Evolutionary conservation across 257 asterid genomes (phyloP).

Genomic region (Nicotiana attenuata): DNA sequence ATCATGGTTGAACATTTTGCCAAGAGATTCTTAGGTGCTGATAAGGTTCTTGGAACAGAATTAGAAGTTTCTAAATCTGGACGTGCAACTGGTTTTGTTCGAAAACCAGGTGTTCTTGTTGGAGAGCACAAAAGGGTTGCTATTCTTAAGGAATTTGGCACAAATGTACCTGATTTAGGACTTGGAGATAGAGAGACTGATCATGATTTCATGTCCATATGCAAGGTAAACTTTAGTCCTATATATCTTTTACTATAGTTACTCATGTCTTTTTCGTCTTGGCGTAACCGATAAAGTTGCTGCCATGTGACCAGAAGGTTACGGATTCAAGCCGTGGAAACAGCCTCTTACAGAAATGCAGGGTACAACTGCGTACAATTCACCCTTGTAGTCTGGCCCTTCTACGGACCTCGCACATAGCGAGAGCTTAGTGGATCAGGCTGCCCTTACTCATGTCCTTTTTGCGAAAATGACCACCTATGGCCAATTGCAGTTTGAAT

Average conservation of each 20-base stretch:
- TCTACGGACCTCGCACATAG: no score
- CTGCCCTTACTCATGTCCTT: neutral
- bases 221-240: constrained; percentile 59
- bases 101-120: constrained; percentile 71
- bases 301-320: no score
- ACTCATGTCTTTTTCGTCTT: no score
- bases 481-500: no score
- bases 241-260: neutral
- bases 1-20: constrained; percentile 80
- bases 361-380: no score
- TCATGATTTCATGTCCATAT: constrained; percentile 75
- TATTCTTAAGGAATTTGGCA: constrained; percentile 53
- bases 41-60: constrained; percentile 81
- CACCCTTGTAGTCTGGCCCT: no score
- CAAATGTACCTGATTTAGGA: constrained; percentile 62
- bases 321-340: no score
- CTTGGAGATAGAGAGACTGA: constrained; percentile 83
- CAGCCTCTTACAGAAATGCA: no score
- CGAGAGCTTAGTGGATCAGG: no score
- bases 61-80: constrained; percentile 55
- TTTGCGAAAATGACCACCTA: no score
- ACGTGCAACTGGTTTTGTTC: constrained; percentile 75
- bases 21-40: constrained; percentile 63
- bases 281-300: no score
- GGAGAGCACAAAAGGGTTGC: constrained; percentile 59